Evolutionary conservation across 1,284 basidiomycete genomes (phyloP), one percentile per base, ranked within the genome.

Genomic region (Tilletia indica): DNA sequence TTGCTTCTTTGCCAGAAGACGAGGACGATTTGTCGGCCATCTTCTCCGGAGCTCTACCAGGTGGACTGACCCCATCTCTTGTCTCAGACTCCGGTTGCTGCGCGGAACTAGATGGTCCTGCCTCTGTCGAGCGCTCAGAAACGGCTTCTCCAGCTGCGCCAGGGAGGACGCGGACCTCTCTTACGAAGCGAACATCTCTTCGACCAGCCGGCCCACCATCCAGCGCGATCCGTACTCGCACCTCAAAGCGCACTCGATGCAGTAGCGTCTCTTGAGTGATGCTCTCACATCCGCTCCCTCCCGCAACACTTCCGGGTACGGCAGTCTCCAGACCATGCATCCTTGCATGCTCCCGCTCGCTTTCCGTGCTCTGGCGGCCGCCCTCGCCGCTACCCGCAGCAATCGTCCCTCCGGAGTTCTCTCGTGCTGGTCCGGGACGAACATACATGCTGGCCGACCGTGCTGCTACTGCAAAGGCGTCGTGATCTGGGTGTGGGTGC

Each of bases 201-300:
- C 76, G 74, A 42, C 78, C 78, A 21, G 56, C 69, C 21, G 25
- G 51, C 21, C 67, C 72, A 12, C 72, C 64, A 19, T 68, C 54
- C 49, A 84, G 71, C 19, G 72, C 74, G 6, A 83, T 69, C 68
- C 78, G 78, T 51, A 83, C 74, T 19, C 75, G 70, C 25, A 84
- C 77, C 21, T 78, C 74, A 54, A 84, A 84, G 56, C 70, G 74
- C 51, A 84, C 78, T n/a, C 73, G 74, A 70, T 83, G 82, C 69
- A 83, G 72, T 4, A 78, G 64, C 0, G 82, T 84, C 67, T 81
- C 78, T 66, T 84, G 82, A 34, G 74, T 79, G 70, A 84, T 78
- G 49, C 79, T 79, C 71, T 82, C 80, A 71, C 82, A 84, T 11
- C 78, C 75, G 12, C 80, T 78, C 14, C 80, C 80, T 16, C 79